phyloP scores from a whole-genome alignment of 208 protist species.

The Trypanosoma grayi region DNA sequence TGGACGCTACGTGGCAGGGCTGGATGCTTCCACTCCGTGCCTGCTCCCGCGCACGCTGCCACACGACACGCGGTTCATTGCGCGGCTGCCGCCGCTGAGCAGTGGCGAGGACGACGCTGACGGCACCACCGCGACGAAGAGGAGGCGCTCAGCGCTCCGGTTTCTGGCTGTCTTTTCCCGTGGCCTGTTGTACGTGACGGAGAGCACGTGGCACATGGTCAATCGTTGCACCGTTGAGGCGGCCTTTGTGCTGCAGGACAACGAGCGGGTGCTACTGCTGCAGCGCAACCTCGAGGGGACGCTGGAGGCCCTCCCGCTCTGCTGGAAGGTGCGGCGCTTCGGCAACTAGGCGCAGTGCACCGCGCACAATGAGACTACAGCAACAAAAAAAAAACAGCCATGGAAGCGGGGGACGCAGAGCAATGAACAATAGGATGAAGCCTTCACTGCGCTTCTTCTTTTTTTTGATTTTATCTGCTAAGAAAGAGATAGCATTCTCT shows the following conservation, averaged over 20 bases:
- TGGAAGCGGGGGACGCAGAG: background rate
- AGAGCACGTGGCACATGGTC: conserved; percentile 67
- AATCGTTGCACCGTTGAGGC: conserved; percentile 59
- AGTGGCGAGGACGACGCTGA: background rate
- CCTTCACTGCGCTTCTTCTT: no score
- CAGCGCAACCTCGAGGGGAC: conserved; percentile 82
- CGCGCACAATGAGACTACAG: background rate
- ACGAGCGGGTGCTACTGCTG: conserved; percentile 57
- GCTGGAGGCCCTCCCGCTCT: conserved; percentile 76
- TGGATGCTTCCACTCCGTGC: background rate
- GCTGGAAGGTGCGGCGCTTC: conserved; percentile 90
- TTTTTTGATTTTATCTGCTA: no score
- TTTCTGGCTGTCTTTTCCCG: conserved; percentile 70
- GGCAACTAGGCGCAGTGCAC: conserved; percentile 53
- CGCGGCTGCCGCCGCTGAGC: conserved; percentile 1
- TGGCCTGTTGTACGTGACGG: conserved; percentile 54
- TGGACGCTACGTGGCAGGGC: conserved; percentile 17
- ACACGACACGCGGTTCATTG: conserved; percentile 26
- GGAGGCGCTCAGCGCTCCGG: background rate
- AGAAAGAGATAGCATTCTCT: no score
- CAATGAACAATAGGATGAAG: no score
- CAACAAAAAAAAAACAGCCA: conserved; percentile 4
- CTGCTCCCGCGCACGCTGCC: conserved; percentile 23
- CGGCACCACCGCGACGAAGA: no score
- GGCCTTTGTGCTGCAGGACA: conserved; percentile 57